phyloP scores from a whole-genome alignment of 345 rosid species.

The Lepidium africanum region DNA sequence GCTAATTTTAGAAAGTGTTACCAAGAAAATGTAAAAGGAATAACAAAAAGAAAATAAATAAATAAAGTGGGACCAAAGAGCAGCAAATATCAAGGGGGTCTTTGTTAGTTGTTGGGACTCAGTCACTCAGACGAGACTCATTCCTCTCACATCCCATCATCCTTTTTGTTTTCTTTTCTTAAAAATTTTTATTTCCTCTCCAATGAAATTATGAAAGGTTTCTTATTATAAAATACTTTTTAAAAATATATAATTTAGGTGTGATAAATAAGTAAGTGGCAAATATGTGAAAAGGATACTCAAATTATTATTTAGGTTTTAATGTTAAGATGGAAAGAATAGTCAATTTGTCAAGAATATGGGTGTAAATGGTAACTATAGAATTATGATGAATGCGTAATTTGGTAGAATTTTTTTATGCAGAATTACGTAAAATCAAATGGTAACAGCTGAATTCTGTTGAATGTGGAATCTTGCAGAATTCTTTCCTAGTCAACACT shows the following conservation, averaged over 20 bases:
- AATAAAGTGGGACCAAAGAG: constrained; percentile 23
- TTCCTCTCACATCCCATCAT: constrained; percentile 53
- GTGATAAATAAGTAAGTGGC: not conserved
- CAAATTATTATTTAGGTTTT: not conserved
- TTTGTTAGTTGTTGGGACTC: constrained; percentile 55
- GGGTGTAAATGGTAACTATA: too few relatives aligned
- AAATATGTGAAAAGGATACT: not conserved
- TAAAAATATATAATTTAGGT: not conserved
- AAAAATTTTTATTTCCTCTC: not conserved
- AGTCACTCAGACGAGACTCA: constrained; percentile 39
- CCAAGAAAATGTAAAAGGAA: not conserved
- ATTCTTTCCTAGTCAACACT: too few relatives aligned
- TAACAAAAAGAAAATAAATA: not conserved
- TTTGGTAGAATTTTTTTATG: too few relatives aligned
- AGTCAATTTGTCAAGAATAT: too few relatives aligned
- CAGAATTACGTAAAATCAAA: too few relatives aligned
- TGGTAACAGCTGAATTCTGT: too few relatives aligned
- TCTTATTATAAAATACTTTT: not conserved
- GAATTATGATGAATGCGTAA: too few relatives aligned
- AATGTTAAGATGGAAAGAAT: too few relatives aligned
- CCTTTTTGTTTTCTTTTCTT: constrained; percentile 21
- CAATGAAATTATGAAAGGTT: not conserved
- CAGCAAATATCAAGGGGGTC: constrained; percentile 62
- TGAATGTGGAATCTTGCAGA: too few relatives aligned
- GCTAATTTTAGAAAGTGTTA: constrained; percentile 6